Percentiles rank a stretch among this genome's conserved stretches.
phyloP scores from a whole-genome alignment of 2,329 filamentous ascomycete species.

The Epichloe sp. region DNA sequence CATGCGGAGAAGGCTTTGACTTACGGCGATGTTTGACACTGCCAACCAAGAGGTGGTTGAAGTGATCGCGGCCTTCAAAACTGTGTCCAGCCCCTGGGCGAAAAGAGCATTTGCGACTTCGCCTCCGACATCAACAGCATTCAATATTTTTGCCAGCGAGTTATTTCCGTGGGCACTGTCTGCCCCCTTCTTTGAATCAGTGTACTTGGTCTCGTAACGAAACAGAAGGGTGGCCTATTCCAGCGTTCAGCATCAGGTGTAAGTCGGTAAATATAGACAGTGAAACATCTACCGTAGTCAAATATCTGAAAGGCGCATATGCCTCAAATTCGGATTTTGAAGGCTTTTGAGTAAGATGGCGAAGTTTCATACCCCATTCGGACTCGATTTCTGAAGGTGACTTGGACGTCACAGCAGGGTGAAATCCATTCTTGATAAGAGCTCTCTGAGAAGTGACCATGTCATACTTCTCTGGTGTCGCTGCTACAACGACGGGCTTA shows the following conservation, averaged over 20 bases:
- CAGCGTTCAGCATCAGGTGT: neutral
- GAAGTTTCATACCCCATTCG: neutral
- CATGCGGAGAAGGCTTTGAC: neutral
- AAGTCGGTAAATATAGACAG: neutral
- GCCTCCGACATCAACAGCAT: slow-evolving; percentile 9
- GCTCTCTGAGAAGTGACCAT: slow-evolving; percentile 7
- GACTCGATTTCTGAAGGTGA: slow-evolving; percentile 3
- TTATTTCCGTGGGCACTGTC: neutral
- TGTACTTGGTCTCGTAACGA: slow-evolving; percentile 2
- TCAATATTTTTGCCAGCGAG: slow-evolving; percentile 1
- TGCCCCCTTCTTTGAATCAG: neutral
- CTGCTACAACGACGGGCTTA: neutral
- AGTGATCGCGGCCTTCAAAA: slow-evolving; percentile 12
- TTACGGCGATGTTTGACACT: slow-evolving; percentile 13
- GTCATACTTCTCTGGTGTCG: slow-evolving; percentile 5
- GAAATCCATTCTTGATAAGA: slow-evolving; percentile 8
- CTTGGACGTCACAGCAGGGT: slow-evolving; percentile 8
- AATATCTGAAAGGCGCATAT: slow-evolving; percentile 1
- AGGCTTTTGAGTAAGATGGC: neutral
- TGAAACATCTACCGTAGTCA: slow-evolving; percentile 4
- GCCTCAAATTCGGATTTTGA: neutral
- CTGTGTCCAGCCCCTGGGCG: slow-evolving; percentile 11
- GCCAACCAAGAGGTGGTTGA: slow-evolving; percentile 12
- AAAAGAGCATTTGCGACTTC: slow-evolving; percentile 9
- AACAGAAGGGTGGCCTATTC: slow-evolving; percentile 5